Evolutionary conservation across 495 filamentous ascomycete species (phyloP).

Genomic region (Achaetomiella virescens): DNA sequence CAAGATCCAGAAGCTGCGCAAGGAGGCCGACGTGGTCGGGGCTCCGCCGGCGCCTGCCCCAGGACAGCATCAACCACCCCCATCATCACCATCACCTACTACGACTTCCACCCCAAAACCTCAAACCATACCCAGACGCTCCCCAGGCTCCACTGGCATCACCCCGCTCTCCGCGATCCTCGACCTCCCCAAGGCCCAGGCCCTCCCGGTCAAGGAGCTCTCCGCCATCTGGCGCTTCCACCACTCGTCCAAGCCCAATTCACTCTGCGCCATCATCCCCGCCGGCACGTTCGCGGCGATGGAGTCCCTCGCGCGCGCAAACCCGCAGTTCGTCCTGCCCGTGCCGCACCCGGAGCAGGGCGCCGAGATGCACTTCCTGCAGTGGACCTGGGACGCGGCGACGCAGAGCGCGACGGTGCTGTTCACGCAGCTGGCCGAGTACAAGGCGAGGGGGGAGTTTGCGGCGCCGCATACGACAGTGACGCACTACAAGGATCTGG

Average conservation of each 20-base stretch:
- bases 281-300: conserved; percentile 63
- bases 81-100: background rate
- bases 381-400: conserved; percentile 63
- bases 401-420: conserved; percentile 70
- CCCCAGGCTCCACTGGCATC: conserved; percentile 39
- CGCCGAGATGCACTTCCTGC: conserved; percentile 77
- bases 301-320: conserved; percentile 55
- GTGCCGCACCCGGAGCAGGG: conserved; percentile 64
- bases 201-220: conserved; percentile 74
- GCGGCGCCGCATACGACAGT: conserved; percentile 87
- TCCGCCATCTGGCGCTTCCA: conserved; percentile 87
- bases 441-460: conserved; percentile 82
- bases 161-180: conserved; percentile 80
- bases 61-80: conserved; percentile 1
- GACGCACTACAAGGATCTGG: conserved; percentile 80
- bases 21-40: conserved; percentile 40
- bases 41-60: conserved; percentile 39
- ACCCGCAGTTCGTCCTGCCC: conserved; percentile 88
- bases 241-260: conserved; percentile 60
- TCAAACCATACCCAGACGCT: conserved; percentile 19
- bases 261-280: conserved; percentile 78
- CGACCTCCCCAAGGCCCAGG: conserved; percentile 67
- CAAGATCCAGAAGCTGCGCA: conserved; percentile 63
- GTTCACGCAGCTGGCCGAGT: conserved; percentile 89
- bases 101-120: conserved; percentile 3